These are phyloP conservation scores for Lactifluus echinatus DNA, from an alignment of 768 basidiomycete species.

Conservation along the genomic window DNA sequence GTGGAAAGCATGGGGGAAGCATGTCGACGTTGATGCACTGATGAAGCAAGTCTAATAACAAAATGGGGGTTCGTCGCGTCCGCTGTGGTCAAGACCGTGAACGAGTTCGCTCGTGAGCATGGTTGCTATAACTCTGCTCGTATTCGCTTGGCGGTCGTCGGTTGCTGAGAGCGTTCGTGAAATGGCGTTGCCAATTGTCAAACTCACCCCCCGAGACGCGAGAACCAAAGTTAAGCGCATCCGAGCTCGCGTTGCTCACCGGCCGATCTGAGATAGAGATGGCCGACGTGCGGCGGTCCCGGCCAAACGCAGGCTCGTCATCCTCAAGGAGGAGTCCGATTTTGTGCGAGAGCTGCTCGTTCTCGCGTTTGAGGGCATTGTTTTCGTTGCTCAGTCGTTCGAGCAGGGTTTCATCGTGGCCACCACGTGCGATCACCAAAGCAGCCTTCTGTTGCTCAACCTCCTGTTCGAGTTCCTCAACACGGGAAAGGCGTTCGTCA, in stretches of 20 bases:
- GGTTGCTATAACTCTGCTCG: conserved; percentile 36
- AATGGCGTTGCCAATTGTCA: conserved; percentile 80
- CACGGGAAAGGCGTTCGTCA: conserved; percentile 64
- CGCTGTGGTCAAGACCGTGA: conserved; percentile 39
- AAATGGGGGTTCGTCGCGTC: conserved; percentile 3
- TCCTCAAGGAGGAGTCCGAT: conserved; percentile 83
- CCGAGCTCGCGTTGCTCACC: conserved; percentile 72
- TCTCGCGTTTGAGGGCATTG: conserved; percentile 68
- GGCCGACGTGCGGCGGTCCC: conserved; percentile 51
- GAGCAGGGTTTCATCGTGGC: conserved; percentile 64
- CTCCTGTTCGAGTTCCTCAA: conserved; percentile 76
- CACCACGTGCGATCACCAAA: conserved; percentile 63
- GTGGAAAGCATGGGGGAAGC: conserved; percentile 17
- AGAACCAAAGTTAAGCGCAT: conserved; percentile 66
- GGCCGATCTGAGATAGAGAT: conserved; percentile 44
- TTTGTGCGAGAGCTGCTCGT: conserved; percentile 86
- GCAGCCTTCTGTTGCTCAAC: conserved; percentile 68
- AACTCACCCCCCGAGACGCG: conserved; percentile 53
- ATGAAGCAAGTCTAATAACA: conserved; percentile 21
- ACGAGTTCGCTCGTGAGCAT: conserved; percentile 47
- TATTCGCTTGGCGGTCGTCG: conserved; percentile 67
- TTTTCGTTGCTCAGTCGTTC: conserved; percentile 84
- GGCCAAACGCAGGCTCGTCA: conserved; percentile 65
- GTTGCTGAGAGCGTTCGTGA: conserved; percentile 69
- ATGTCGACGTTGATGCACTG: conserved; percentile 13